phyloP scores from a whole-genome alignment of 306 rosid species.

The Carpinus fangiana region DNA sequence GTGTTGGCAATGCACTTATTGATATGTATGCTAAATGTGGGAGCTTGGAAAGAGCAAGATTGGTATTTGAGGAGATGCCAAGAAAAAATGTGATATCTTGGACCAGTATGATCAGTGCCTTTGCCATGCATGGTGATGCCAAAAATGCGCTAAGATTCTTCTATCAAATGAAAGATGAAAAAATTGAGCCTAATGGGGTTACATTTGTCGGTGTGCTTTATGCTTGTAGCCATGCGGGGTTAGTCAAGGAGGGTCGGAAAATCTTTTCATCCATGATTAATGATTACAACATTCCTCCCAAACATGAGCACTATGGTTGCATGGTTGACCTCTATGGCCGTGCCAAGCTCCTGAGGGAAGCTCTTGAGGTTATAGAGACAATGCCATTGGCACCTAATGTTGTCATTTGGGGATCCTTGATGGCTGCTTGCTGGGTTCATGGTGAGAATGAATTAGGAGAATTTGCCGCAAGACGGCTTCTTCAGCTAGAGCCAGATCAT shows the following conservation, averaged over 20 bases:
- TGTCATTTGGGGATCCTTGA: slow-evolving; percentile 86
- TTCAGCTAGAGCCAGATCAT: slow-evolving; percentile 68
- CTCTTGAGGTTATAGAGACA: slow-evolving; percentile 69
- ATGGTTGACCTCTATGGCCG: slow-evolving; percentile 88
- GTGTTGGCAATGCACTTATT: slow-evolving; percentile 66
- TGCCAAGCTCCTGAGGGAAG: slow-evolving; percentile 72
- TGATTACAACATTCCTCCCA: slow-evolving; percentile 63
- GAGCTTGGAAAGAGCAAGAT: slow-evolving; percentile 60
- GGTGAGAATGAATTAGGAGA: slow-evolving; percentile 76
- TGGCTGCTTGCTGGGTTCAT: slow-evolving; percentile 77
- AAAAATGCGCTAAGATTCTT: slow-evolving; percentile 53
- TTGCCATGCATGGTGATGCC: slow-evolving; percentile 81
- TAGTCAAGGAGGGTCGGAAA: slow-evolving; percentile 60
- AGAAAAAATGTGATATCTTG: slow-evolving; percentile 72
- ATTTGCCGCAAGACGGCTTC: slow-evolving; percentile 72
- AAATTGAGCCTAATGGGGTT: slow-evolving; percentile 64
- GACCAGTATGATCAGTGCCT: slow-evolving; percentile 78
- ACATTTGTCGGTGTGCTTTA: slow-evolving; percentile 87
- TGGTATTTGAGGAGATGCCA: slow-evolving; percentile 62
- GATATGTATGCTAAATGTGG: slow-evolving; percentile 84
- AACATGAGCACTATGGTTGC: slow-evolving; percentile 87
- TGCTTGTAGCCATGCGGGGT: slow-evolving; percentile 90
- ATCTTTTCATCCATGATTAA: slow-evolving; percentile 63
- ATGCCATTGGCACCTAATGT: slow-evolving; percentile 82
- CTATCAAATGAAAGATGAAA: slow-evolving; percentile 56